Evolutionary conservation across 176 grass and related monocot genomes (phyloP).

Genomic region (Hsuehochloa calcarea): DNA sequence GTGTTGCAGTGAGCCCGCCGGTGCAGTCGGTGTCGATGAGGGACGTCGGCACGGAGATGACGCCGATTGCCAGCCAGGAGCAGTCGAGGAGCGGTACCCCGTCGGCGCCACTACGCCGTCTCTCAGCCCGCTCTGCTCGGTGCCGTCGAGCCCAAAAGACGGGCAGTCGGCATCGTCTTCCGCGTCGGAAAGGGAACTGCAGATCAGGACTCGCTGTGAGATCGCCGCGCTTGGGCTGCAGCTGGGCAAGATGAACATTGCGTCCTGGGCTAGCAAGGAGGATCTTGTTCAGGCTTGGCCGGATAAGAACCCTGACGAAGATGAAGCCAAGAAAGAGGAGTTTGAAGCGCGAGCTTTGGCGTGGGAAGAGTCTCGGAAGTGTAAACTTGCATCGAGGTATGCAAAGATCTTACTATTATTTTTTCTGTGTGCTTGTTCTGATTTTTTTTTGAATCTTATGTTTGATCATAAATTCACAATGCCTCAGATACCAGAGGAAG

Average conservation of each 20-base stretch:
- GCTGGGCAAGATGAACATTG: slow-evolving; percentile 92
- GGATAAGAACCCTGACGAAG: slow-evolving; percentile 10
- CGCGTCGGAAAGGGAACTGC: slow-evolving; percentile 67
- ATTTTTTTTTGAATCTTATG: not conserved
- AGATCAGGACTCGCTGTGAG: slow-evolving; percentile 72
- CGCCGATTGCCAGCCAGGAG: slow-evolving; percentile 81
- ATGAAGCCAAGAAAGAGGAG: slow-evolving; percentile 11
- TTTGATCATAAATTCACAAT: not conserved
- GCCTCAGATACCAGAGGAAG: slow-evolving; percentile 60
- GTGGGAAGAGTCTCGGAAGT: slow-evolving; percentile 78
- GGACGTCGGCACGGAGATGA: slow-evolving; percentile 96
- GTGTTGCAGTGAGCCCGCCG: slow-evolving; percentile 9
- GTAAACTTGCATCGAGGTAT: slow-evolving; percentile 58
- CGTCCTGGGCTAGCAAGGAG: slow-evolving; percentile 91
- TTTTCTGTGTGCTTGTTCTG: no score
- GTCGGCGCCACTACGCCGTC: slow-evolving; percentile 59
- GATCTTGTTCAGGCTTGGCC: slow-evolving; percentile 29
- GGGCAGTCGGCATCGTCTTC: slow-evolving; percentile 35
- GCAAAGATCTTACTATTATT: not conserved
- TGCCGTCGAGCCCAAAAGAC: slow-evolving; percentile 55
- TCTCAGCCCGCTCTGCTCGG: slow-evolving; percentile 76
- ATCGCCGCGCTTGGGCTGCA: slow-evolving; percentile 86
- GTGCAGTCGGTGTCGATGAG: slow-evolving; percentile 64
- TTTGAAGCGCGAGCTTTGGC: slow-evolving; percentile 69
- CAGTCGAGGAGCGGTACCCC: slow-evolving; percentile 86